Evolutionary conservation across 192 early-diverging fungal genomes (phyloP), one percentile per base, ranked within the genome.

Genomic region (Gaertneriomyces semiglobifer): DNA sequence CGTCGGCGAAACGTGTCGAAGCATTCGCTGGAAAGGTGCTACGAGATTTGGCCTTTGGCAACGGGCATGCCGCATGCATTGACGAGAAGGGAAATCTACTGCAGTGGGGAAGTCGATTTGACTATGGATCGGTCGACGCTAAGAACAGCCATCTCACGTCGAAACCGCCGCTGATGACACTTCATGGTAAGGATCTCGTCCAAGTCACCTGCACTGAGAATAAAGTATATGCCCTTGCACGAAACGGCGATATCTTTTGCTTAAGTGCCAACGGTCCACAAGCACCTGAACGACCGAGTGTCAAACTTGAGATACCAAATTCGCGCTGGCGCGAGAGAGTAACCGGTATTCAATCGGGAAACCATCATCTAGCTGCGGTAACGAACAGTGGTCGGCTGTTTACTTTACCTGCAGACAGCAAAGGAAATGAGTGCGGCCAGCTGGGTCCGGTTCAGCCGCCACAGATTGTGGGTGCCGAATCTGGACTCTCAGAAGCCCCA

Each of bases 351-450:
- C 53, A 64, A 6, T 57, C 74, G 8, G 78, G 78, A 20, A 46
- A 60, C 4, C 33, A 64, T 38, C 74, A 76, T 56, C 14, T 71
- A 41, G 60, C 74, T 25, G 74, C 72, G 11, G 53, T 79, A 42
- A 74, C 78, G 2, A 48, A 44, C 4, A 25, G 63, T 11, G 74
- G 78, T 10, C 48, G 60, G 51, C 65, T 68, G 4, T 71, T 66
- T 53, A 63, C 63, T 6, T 5, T 64, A 6, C 16, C 74, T 5
- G 19, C 55, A n/a, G 38, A 10, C 63, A 10, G 18, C 3, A n/a
- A 44, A 10, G 48, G 20, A 40, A 75, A 75, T 63, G 57, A 63
- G 41, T 50, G 19, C 5, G 65, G 70, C 33, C 70, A 77, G 68
- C 62, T 69, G 8, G 66, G 66, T 18, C 44, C 60, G 16, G 9